Evolutionary conservation across 768 basidiomycete genomes (phyloP), one percentile per base, ranked within the genome.

Genomic region (Kwoniella newhampshirensis): DNA sequence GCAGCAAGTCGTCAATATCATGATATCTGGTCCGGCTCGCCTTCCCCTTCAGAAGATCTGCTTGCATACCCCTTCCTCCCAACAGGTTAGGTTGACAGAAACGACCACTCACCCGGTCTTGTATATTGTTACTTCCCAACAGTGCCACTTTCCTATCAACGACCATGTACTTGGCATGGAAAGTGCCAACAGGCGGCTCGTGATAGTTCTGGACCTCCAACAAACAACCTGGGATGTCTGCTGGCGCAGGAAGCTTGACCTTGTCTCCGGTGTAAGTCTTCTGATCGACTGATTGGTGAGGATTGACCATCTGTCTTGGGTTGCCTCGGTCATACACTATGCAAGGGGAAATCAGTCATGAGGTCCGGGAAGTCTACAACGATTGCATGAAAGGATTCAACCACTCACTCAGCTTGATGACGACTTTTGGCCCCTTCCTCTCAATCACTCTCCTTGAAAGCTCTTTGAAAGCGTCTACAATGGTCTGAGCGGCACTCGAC

Each of bases 121-220:
- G 85, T 32, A 87, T 84, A 52, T 87, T 87, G 73, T 86, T 86
- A 47, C 80, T 81, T 66, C 83, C 82, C 41, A 87, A 67, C 37
- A 85, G 70, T 0, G 82, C 85, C 32, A 84, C 73, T 60, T 81
- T 81, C 20, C 85, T 77, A 68, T 87, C 85, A 1, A 86, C 81
- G 41, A 86, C 76, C 77, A 86, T 79, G 62, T 81, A 85, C 67
- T 87, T 86, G 44, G 82, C 80, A 62, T 87, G 86, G 74, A 86
- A 87, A 0, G 85, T 86, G 11, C 85, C 84, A 4, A 84, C 72
- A n/a, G 83, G 61, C 9, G 81, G 82, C 35, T 79, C 75, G 53
- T 70, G 67, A 42, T 66, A 72, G 49, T 64, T 64, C 18, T 59
- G 60, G 8, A 68, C 66, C 46, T 68, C 57, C 1, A 68, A 42